phyloP scores from a whole-genome alignment of 805 yeast species.

The Ogataea wickerhamii region DNA sequence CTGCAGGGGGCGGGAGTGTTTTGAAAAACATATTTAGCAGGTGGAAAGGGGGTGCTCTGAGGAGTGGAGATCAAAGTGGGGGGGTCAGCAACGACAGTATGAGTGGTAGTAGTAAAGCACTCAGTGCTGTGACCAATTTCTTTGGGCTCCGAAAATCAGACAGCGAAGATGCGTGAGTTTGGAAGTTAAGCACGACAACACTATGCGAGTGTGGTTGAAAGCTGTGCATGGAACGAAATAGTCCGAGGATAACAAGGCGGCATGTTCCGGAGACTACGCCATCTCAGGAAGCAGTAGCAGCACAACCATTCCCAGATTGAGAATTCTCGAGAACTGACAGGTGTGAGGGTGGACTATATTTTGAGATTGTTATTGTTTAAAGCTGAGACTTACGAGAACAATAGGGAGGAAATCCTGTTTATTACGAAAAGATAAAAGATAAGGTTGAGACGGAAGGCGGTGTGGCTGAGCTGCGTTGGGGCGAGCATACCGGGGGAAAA shows the following conservation, averaged over 20 bases:
- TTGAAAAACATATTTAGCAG: constrained; percentile 8
- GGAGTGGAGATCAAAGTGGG: neutral
- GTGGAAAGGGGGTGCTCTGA: constrained; percentile 1
- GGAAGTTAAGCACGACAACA: neutral
- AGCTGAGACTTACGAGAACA: too few relatives aligned
- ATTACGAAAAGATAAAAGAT: neutral
- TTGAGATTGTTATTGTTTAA: too few relatives aligned
- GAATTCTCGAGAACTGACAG: too few relatives aligned
- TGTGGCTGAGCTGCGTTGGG: neutral
- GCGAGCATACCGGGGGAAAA: neutral
- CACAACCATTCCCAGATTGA: too few relatives aligned
- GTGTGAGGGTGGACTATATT: too few relatives aligned
- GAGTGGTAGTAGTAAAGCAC: neutral
- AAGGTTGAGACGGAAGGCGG: neutral
- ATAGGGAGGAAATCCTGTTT: too few relatives aligned
- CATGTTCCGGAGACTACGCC: too few relatives aligned
- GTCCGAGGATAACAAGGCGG: too few relatives aligned
- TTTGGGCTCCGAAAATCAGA: neutral
- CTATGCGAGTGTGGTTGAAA: neutral
- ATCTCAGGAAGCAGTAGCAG: too few relatives aligned
- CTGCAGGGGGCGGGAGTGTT: constrained; percentile 2
- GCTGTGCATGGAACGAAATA: too few relatives aligned
- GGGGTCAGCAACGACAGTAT: neutral
- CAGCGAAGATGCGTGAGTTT: neutral
- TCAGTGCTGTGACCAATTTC: neutral